phyloP scores from a whole-genome alignment of 306 rosid genomes.

The Vigna angularis region DNA sequence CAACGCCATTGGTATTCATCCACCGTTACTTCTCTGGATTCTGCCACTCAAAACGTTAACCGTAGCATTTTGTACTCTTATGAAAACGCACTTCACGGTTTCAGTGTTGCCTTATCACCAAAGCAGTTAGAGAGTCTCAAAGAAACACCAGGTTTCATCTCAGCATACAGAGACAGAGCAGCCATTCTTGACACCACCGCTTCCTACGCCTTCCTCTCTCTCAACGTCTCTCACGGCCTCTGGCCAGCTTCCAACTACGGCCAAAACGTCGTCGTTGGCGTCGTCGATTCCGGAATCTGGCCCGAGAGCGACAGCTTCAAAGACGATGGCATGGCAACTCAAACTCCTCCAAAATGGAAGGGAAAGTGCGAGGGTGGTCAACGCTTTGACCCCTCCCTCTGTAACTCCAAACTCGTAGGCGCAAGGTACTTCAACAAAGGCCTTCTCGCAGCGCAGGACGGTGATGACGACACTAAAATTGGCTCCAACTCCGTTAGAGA shows the following conservation, averaged over 20 bases:
- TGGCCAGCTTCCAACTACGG: constrained; percentile 22
- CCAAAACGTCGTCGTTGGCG: constrained; percentile 5
- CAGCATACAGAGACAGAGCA: constrained; percentile 8
- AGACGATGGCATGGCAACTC: not conserved
- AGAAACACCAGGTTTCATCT: constrained; percentile 6
- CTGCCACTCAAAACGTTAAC: not conserved
- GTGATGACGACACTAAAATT: not conserved
- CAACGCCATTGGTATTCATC: not conserved
- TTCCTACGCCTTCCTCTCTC: not conserved
- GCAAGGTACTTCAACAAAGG: constrained; percentile 15
- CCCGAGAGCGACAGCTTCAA: constrained; percentile 7
- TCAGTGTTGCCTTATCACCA: not conserved
- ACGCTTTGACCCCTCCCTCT: not conserved
- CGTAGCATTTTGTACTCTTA: not conserved
- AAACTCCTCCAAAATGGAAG: constrained; percentile 4
- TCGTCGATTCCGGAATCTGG: constrained; percentile 17
- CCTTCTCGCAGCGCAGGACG: not conserved
- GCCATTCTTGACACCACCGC: not conserved
- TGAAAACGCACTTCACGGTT: constrained; percentile 5
- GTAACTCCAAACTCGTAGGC: constrained; percentile 15
- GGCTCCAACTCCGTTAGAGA: constrained; percentile 3
- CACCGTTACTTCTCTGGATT: not conserved
- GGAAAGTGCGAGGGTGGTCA: not conserved
- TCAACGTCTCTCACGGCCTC: constrained; percentile 2
- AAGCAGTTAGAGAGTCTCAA: not conserved